phyloP scores from a whole-genome alignment of 2,329 filamentous ascomycete genomes.

The Amauroascus verrucosus region DNA sequence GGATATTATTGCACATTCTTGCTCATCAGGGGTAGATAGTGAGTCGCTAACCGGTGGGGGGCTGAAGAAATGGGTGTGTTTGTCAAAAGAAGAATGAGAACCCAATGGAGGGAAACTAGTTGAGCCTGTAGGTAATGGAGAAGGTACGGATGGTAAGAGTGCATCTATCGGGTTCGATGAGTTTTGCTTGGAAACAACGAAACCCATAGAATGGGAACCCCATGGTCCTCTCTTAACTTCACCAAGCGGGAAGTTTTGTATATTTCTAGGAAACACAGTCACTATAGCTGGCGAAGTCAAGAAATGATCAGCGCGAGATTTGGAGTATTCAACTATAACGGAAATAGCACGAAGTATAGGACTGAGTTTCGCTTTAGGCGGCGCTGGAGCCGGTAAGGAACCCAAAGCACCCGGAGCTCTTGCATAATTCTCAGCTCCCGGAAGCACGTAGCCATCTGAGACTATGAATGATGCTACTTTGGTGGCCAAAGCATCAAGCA shows the following conservation, averaged over 20 bases:
- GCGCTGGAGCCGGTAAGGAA: conserved; percentile 53
- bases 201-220: conserved; percentile 43
- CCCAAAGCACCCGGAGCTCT: conserved; percentile 47
- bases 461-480: conserved; percentile 63
- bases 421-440: conserved; percentile 49
- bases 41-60: conserved; percentile 31
- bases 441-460: conserved; percentile 57
- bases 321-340: conserved; percentile 67
- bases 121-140: conserved; percentile 25
- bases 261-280: conserved; percentile 53
- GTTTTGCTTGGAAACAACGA: conserved; percentile 39
- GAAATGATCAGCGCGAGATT: conserved; percentile 63
- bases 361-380: conserved; percentile 49
- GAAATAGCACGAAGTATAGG: conserved; percentile 68
- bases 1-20: conserved; percentile 60
- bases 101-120: conserved; percentile 48
- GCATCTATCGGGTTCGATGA: conserved; percentile 52
- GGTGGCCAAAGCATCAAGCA: conserved; percentile 68
- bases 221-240: conserved; percentile 38
- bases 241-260: conserved; percentile 42
- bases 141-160: conserved; percentile 47
- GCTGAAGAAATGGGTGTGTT: conserved; percentile 24
- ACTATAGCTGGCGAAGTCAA: conserved; percentile 59
- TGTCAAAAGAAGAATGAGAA: conserved; percentile 29
- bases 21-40: conserved; percentile 41